Base-by-base conservation (phyloP, 176 grass and related monocot genomes). In the Olyra latifolia region DNA sequence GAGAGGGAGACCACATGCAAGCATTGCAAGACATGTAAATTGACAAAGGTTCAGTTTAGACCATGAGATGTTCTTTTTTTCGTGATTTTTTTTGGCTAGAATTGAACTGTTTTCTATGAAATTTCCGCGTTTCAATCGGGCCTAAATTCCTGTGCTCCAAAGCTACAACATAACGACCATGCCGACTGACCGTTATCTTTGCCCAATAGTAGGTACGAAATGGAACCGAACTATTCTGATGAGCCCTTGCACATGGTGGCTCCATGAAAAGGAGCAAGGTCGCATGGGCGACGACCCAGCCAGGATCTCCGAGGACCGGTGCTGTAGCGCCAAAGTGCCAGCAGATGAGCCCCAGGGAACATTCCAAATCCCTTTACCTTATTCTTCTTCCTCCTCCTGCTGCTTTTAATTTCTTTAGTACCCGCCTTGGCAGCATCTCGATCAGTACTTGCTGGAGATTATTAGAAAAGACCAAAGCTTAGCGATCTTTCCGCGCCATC, bases 331-430 rank as follows among this genome's bases (percentile, higher is more conserved):
- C 66, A 90, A 90, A 88, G 85, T 28, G 78, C 5, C 80, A 64
- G 71, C 69, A 78, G n/a, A 71, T n/a, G 35, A 84, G 83, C 63
- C 80, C 79, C 74, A 67, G 66, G 84, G 88, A 93, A 93, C 91
- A 88, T 91, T 97, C 88, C 82, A 88, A 88, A 60, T 76, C 54
- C 66, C 78, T 80, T 87, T 81, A 49, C 20, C 13, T 80, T 70
- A 47, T 55, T 69, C 60, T 35, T 38, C 20, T 66, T 71, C 84
- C 50, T 29, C 17, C 32, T 35, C 32, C 32, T 35, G 4, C 32
- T 35, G 4, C 32, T 35, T 35, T 35, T 4, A 35, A 35, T 35
- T 35, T 35, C 32, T 35, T 35, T 35, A 35, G 32, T 89, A 45
- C 6, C 73, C 40, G 8, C 64, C 50, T 40, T 68, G 32, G 19